phyloP scores from a whole-genome alignment of 768 basidiomycete species.

The Pluteus cervinus region DNA sequence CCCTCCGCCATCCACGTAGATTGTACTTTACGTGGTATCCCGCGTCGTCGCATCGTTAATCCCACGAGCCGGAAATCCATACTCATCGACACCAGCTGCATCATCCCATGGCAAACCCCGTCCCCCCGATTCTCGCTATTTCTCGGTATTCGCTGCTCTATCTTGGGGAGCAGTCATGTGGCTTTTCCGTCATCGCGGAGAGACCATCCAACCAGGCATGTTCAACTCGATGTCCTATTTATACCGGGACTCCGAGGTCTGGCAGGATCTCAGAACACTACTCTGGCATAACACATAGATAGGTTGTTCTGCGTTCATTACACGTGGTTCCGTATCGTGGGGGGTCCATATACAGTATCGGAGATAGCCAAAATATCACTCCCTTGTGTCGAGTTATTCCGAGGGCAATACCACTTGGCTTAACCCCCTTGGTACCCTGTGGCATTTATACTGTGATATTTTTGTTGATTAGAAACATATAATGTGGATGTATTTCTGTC shows the following conservation, averaged over 20 bases:
- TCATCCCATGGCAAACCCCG: constrained; percentile 53
- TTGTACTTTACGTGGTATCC: constrained; percentile 93
- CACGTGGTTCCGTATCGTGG: no score
- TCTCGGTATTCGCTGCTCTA: constrained; percentile 81
- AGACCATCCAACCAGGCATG: constrained; percentile 96
- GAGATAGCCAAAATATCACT: no score
- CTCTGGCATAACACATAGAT: constrained; percentile 85
- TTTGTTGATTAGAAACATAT: no score
- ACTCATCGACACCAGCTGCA: constrained; percentile 38
- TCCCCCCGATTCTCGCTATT: constrained; percentile 81
- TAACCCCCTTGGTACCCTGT: constrained; percentile 44
- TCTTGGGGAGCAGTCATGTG: constrained; percentile 98
- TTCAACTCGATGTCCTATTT: constrained; percentile 95
- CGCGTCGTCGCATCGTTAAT: constrained; percentile 90
- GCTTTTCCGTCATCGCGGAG: constrained; percentile 80
- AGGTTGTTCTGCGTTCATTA: no score
- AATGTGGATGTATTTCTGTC: no score
- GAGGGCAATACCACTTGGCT: constrained; percentile 40
- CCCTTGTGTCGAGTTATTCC: no score
- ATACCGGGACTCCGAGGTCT: constrained; percentile 87
- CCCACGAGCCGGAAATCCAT: constrained; percentile 62
- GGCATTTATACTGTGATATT: constrained; percentile 56
- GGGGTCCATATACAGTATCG: no score
- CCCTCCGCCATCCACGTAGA: constrained; percentile 38
- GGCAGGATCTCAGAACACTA: constrained; percentile 77